These are phyloP conservation scores for Mucuna pruriens DNA, from an alignment of 306 rosid genomes.

Conservation along the genomic window DNA sequence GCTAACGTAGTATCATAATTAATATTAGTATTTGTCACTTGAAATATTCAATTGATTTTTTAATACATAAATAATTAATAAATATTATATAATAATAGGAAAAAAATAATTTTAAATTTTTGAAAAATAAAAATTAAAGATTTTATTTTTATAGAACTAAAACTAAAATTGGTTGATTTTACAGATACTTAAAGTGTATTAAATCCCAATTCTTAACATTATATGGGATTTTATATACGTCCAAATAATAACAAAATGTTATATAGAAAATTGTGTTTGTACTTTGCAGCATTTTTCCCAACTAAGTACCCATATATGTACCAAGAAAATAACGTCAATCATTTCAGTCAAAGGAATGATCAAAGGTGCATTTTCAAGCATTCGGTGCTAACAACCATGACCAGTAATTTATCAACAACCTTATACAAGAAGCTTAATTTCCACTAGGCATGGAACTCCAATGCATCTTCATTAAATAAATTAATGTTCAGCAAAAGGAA, in stretches of 20 bases:
- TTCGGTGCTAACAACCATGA: constrained; percentile 11
- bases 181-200: no score
- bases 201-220: no score
- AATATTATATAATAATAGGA: no score
- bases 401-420: constrained; percentile 35
- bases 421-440: constrained; percentile 35
- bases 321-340: constrained; percentile 13
- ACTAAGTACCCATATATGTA: constrained; percentile 17
- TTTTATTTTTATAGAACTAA: no score
- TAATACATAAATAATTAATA: no score
- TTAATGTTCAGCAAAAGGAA: constrained; percentile 33
- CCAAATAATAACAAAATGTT: not conserved
- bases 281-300: constrained; percentile 5
- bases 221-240: not conserved
- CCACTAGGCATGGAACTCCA: constrained; percentile 38
- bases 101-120: no score
- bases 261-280: not conserved
- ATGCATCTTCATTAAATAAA: constrained; percentile 8
- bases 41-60: no score
- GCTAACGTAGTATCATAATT: no score
- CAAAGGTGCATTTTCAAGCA: constrained; percentile 28
- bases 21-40: no score
- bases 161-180: no score
- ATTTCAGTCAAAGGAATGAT: constrained; percentile 27
- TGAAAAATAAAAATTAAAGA: no score